phyloP scores from a whole-genome alignment of 1,284 basidiomycete genomes.

The Papiliotrema terrestris region DNA sequence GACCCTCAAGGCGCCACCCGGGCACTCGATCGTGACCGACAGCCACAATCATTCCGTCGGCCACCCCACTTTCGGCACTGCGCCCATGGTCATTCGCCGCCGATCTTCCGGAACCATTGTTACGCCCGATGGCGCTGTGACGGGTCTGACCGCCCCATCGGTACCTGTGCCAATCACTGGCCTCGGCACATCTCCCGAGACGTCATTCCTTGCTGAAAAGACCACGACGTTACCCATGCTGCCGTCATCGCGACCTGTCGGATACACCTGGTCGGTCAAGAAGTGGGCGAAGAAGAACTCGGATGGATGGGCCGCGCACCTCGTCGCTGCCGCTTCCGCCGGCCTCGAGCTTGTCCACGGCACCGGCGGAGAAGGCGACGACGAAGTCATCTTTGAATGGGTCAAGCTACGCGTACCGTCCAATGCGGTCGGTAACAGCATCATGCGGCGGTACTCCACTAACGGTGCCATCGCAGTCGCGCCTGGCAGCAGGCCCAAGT shows the following conservation, averaged over 20 bases:
- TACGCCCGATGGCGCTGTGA: slow-evolving; percentile 30
- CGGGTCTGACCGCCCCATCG: slow-evolving; percentile 19
- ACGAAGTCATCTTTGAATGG: slow-evolving; percentile 50
- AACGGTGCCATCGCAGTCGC: slow-evolving; percentile 10
- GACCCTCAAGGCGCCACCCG: background rate
- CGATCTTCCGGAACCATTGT: slow-evolving; percentile 21
- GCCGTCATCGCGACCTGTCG: slow-evolving; percentile 38
- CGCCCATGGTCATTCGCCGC: slow-evolving; percentile 30
- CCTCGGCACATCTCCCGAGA: background rate
- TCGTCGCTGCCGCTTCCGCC: slow-evolving; percentile 39
- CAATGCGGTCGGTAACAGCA: slow-evolving; percentile 12
- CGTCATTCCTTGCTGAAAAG: background rate
- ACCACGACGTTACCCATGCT: slow-evolving; percentile 13
- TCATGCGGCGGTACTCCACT: slow-evolving; percentile 12
- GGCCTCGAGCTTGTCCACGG: slow-evolving; percentile 36
- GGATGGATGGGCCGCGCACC: slow-evolving; percentile 40
- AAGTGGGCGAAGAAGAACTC: slow-evolving; percentile 66
- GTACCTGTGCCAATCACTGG: background rate
- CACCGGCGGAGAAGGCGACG: slow-evolving; percentile 20
- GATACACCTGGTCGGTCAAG: slow-evolving; percentile 76
- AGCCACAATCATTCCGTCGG: background rate
- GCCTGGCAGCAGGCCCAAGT: background rate
- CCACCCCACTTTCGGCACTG: slow-evolving; percentile 41
- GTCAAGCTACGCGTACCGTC: slow-evolving; percentile 31
- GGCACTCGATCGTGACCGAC: too few species aligned